Evolutionary conservation across 345 rosid genomes (phyloP).

Genomic region (Camelina neglecta): DNA sequence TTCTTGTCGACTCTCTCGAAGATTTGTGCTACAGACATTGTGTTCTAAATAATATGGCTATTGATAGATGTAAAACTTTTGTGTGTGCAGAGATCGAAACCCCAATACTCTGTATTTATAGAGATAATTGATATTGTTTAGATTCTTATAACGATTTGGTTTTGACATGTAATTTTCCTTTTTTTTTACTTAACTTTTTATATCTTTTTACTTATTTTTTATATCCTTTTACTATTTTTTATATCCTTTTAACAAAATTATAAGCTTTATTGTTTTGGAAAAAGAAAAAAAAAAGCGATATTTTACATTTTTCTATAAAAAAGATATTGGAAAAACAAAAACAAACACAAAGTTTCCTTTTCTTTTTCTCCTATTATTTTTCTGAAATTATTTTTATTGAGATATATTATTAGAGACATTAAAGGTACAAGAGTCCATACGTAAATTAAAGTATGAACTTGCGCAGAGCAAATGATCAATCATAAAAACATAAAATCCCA

Average conservation of each 20-base stretch:
- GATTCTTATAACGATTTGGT: neutral
- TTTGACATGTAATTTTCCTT: neutral
- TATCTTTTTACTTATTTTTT: neutral
- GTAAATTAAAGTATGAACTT: neutral
- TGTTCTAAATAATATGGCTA: too few species aligned
- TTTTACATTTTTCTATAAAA: too few species aligned
- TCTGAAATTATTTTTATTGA: constrained; percentile 17
- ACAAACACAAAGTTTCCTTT: neutral
- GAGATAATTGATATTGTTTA: neutral
- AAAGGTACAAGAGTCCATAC: constrained; percentile 29
- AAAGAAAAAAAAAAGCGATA: too few species aligned
- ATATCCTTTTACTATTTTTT: neutral
- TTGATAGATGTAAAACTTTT: neutral
- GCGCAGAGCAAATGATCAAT: neutral
- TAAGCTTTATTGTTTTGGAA: too few species aligned
- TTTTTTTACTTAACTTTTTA: neutral
- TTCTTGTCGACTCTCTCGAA: constrained; percentile 23
- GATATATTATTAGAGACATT: neutral
- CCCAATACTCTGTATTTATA: constrained; percentile 17
- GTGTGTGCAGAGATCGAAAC: neutral
- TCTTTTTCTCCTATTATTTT: neutral
- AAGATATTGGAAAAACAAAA: neutral
- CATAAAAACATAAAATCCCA: neutral
- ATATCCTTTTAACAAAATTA: neutral
- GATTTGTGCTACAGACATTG: constrained; percentile 4